Base-by-base conservation (phyloP, 2,329 filamentous ascomycete genomes). In the Pestalotiopsis sp. region DNA sequence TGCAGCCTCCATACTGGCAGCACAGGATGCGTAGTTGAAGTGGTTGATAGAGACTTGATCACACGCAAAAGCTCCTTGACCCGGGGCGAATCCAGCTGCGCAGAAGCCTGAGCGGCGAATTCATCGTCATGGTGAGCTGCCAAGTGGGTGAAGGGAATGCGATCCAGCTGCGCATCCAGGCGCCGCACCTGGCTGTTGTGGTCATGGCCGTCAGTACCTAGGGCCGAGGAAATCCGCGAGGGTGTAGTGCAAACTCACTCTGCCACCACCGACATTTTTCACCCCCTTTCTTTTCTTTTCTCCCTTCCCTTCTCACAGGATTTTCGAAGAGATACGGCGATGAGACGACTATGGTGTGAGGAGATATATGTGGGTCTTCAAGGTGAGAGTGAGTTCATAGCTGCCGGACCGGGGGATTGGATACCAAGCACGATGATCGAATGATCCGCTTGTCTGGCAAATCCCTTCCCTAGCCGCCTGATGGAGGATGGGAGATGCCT, bases 21-120 rank as follows among this genome's bases (percentile, higher is more conserved):
- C 6, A 93, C 82, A 39, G 89, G 83, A 66, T 87, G 86, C 4
- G 90, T 89, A 2, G 89, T 88, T 0, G 91, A 89, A 2, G 89
- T 89, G 4, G 91, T 89, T 23, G 93, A 95, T 14, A 97, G 81
- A 2, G 89, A 84, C 78, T 91, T 91, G 75, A 93, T 88, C 67
- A 94, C 87, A 68, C 82, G 83, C 72, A 94, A 87, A 52, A 97
- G 82, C 66, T 90, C 85, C 78, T 88, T 81, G 73, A 91, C 81
- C 65, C 89, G 82, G 31, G 86, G 84, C 23, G 85, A 86, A 70
- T 86, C 80, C 65, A 88, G 78, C 59, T 83, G 83, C 65, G 81
- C 81, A 56, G 82, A 75, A 52, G 76, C 77, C 65, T 72, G 78
- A 69, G 69, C 72, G 38, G 76, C 72, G 9, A 76, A 66, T 41